phyloP scores from a whole-genome alignment of 2,329 filamentous ascomycete genomes.

The Beauveria sp. region DNA sequence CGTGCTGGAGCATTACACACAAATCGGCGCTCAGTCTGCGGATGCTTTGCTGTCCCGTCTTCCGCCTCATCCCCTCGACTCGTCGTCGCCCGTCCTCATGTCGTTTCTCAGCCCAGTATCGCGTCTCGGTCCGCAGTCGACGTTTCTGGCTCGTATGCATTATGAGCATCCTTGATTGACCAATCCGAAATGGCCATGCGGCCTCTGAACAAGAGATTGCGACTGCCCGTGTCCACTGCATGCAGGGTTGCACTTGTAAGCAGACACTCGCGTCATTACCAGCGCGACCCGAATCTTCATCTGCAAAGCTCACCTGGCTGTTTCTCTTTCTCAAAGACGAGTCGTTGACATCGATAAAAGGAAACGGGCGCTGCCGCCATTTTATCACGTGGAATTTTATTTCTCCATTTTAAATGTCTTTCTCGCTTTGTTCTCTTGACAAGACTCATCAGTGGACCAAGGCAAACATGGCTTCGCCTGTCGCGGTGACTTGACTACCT shows the following conservation, averaged over 20 bases:
- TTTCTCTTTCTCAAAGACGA: not conserved
- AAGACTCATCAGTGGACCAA: not conserved
- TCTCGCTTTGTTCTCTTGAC: not conserved
- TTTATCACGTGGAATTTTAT: not conserved
- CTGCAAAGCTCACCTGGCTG: not conserved
- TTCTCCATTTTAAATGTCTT: not conserved
- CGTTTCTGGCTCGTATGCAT: not conserved
- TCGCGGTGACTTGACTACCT: too few relatives aligned
- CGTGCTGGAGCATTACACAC: not conserved
- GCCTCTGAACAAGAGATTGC: conserved; percentile 3
- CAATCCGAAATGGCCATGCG: not conserved
- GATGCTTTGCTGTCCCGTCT: not conserved
- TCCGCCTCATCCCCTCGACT: not conserved
- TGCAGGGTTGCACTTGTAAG: not conserved
- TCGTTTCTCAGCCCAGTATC: not conserved
- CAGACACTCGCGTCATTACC: not conserved
- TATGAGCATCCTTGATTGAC: not conserved
- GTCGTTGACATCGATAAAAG: not conserved
- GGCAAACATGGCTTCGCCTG: too few relatives aligned
- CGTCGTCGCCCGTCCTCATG: not conserved
- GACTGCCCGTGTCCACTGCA: conserved; percentile 1
- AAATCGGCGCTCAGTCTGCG: not conserved
- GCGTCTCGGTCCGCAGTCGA: not conserved
- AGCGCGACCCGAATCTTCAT: not conserved
- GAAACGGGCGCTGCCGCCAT: not conserved